Percentiles rank a stretch among this genome's conserved stretches.
Evolutionary conservation across 2,329 filamentous ascomycete genomes (phyloP).

Genomic region (Penicillium fuscoglaucum): DNA sequence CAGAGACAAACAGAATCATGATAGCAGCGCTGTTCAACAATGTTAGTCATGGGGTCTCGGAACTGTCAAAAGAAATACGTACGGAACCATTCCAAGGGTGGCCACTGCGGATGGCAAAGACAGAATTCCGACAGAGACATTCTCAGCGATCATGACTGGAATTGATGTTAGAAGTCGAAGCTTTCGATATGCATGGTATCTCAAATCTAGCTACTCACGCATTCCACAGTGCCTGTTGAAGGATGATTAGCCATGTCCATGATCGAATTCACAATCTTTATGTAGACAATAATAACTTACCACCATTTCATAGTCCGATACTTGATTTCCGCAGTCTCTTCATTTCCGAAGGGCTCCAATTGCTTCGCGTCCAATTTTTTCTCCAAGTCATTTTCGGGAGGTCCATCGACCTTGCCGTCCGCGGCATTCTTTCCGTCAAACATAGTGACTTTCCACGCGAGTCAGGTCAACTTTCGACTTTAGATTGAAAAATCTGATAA

Average conservation of each 20-base stretch:
- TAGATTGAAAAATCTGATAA: neutral
- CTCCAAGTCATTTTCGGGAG: conserved; percentile 17
- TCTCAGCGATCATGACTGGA: conserved; percentile 59
- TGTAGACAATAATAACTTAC: conserved; percentile 16
- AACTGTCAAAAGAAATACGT: conserved; percentile 20
- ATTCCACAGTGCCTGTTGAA: conserved; percentile 37
- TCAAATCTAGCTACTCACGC: conserved; percentile 30
- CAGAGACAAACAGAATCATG: conserved; percentile 54
- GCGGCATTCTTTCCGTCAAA: conserved; percentile 20
- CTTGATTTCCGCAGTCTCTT: conserved; percentile 45
- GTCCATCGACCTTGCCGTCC: conserved; percentile 14
- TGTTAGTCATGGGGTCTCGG: neutral
- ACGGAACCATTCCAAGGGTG: conserved; percentile 56
- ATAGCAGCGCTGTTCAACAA: conserved; percentile 47
- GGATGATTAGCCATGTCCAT: conserved; percentile 8
- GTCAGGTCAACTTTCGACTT: neutral
- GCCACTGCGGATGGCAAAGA: conserved; percentile 57
- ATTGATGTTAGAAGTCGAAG: conserved; percentile 10
- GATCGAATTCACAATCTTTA: neutral
- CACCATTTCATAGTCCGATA: conserved; percentile 53
- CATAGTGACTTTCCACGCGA: conserved; percentile 13
- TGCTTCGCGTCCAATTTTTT: conserved; percentile 20
- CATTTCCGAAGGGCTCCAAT: conserved; percentile 42
- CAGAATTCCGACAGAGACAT: conserved; percentile 59
- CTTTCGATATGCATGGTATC: neutral